Evolutionary conservation across 257 asterid species (phyloP).

Genomic region (Plantago major): DNA sequence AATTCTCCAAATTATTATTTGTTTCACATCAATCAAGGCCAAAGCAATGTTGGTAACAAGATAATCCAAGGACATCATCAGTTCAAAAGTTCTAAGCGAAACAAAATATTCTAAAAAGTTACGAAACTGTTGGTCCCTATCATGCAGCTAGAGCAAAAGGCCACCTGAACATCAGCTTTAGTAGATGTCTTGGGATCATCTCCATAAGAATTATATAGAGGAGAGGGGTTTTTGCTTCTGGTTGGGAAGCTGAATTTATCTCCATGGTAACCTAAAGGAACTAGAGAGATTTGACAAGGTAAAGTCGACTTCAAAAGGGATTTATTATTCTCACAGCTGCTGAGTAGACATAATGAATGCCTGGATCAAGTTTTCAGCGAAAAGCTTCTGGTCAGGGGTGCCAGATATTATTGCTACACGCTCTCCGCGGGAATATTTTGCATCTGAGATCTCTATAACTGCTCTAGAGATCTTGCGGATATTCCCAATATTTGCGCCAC

Average conservation of each 20-base stretch:
- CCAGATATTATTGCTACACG: slow-evolving; percentile 85
- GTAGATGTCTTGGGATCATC: slow-evolving; percentile 34
- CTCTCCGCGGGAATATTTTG: slow-evolving; percentile 82
- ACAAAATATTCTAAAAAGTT: slow-evolving; percentile 38
- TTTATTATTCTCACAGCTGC: slow-evolving; percentile 24
- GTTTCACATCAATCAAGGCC: slow-evolving; percentile 30
- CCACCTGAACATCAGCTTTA: slow-evolving; percentile 25
- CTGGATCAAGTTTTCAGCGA: slow-evolving; percentile 92
- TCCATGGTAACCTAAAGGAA: slow-evolving; percentile 39
- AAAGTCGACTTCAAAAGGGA: slow-evolving; percentile 27
- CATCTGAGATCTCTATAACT: slow-evolving; percentile 61
- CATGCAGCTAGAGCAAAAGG: slow-evolving; percentile 33
- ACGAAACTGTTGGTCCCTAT: slow-evolving; percentile 33
- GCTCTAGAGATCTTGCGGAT: slow-evolving; percentile 98
- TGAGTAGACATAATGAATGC: slow-evolving; percentile 92
- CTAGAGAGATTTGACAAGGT: slow-evolving; percentile 34
- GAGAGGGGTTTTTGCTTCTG: slow-evolving; percentile 35
- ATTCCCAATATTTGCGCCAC: slow-evolving; percentile 87
- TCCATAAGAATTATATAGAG: slow-evolving; percentile 36
- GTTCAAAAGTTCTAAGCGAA: slow-evolving; percentile 31
- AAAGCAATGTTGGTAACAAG: slow-evolving; percentile 33
- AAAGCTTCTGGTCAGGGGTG: slow-evolving; percentile 79
- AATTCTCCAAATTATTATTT: no score
- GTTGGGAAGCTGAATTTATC: slow-evolving; percentile 29
- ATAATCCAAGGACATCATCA: slow-evolving; percentile 28